Percentiles rank a stretch among this genome's conserved stretches.
Conservation (phyloP, 495 filamentous ascomycete genomes). For the Chaetomium cochliodes region DNA sequence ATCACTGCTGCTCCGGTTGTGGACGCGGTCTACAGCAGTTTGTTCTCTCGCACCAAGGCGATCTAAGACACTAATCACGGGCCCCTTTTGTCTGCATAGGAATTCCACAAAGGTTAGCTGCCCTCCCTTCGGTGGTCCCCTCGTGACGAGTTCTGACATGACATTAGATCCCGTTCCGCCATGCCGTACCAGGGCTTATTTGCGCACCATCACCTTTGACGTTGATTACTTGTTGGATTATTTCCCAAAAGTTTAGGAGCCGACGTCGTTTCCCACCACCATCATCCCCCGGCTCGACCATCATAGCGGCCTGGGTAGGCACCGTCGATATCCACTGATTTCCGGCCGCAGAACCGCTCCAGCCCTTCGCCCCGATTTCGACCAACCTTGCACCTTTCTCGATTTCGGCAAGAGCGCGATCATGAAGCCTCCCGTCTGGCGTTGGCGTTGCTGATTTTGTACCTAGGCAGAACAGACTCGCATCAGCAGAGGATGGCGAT, state of each 20-base stretch:
- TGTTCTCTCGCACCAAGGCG: constrained; percentile 85
- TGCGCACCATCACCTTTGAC: not conserved
- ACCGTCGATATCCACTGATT: constrained; percentile 1
- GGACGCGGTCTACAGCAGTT: constrained; percentile 95
- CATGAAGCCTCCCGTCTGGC: constrained; percentile 9
- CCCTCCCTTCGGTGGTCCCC: not conserved
- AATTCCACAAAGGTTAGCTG: constrained; percentile 36
- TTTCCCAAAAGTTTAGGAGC: constrained; percentile 10
- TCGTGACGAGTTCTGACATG: not conserved
- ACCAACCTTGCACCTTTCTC: not conserved
- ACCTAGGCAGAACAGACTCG: constrained; percentile 11
- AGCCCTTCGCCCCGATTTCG: not conserved
- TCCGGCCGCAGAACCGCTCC: not conserved
- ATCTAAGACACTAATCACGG: constrained; percentile 57
- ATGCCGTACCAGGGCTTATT: not conserved
- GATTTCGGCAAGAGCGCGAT: not conserved
- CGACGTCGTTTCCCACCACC: not conserved
- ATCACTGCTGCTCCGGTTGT: constrained; percentile 94
- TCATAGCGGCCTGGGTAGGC: not conserved
- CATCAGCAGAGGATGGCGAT: not conserved
- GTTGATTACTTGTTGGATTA: constrained; percentile 8
- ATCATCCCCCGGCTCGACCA: not conserved
- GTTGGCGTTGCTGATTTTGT: constrained; percentile 20
- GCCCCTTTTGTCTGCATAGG: constrained; percentile 42
- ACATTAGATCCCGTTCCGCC: constrained; percentile 1